A percentile compares a stretch with the other conserved stretches of the same genome.
Evolutionary conservation across 352 stramenopile species (phyloP).

Genomic region (Globisporangium paroecandrum): DNA sequence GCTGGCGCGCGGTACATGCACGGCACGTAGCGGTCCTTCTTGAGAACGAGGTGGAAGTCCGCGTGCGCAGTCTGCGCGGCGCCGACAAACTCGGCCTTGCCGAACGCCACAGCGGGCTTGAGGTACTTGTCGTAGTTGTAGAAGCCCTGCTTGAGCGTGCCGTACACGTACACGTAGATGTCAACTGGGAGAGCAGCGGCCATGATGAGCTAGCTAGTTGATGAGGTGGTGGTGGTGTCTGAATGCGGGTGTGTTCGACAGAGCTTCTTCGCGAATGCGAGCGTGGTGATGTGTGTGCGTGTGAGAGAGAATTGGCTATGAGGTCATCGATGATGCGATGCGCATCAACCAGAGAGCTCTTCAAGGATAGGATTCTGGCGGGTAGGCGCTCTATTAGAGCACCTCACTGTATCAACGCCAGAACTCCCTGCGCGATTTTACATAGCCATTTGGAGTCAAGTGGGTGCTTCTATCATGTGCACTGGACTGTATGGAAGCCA

Average conservation of each 20-base stretch:
- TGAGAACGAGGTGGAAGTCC: slow-evolving; percentile 62
- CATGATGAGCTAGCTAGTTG: slow-evolving; percentile 1
- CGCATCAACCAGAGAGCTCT: no score
- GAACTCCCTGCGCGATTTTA: no score
- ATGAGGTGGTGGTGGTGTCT: neutral
- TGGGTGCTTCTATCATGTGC: no score
- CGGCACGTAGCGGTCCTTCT: slow-evolving; percentile 57
- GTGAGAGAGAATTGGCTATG: no score
- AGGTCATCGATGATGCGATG: no score
- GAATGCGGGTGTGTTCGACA: neutral
- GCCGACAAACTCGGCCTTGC: slow-evolving; percentile 51
- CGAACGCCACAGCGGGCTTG: slow-evolving; percentile 35
- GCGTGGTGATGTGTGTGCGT: no score
- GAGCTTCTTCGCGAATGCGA: neutral
- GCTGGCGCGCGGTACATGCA: slow-evolving; percentile 51
- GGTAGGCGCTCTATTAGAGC: no score
- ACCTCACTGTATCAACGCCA: no score
- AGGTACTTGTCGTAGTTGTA: slow-evolving; percentile 75
- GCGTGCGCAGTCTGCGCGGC: slow-evolving; percentile 30
- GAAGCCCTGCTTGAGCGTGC: slow-evolving; percentile 71
- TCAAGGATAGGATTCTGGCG: no score
- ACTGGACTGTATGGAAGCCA: no score
- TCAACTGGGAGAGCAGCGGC: slow-evolving; percentile 12
- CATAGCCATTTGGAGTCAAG: no score
- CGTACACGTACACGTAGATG: slow-evolving; percentile 76